A percentile compares a stretch with the other conserved stretches of the same genome.
phyloP scores from a whole-genome alignment of 768 basidiomycete species.

The Plicaturopsis crispa region DNA sequence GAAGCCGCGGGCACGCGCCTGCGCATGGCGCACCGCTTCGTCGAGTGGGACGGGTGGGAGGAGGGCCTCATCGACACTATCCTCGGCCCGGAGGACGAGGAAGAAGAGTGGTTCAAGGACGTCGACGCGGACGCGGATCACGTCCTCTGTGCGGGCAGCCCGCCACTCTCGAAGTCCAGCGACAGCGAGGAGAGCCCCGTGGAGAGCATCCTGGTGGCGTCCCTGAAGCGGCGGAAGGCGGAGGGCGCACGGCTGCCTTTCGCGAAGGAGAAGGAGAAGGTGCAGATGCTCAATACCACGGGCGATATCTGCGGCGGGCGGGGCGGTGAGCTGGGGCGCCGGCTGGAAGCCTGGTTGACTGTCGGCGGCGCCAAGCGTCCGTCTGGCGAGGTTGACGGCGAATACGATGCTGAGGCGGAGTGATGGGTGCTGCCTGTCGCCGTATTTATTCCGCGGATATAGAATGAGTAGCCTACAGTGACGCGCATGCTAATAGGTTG shows the following conservation, averaged over 20 bases:
- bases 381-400: constrained; percentile 11
- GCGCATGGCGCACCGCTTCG: constrained; percentile 72
- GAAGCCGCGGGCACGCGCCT: constrained; percentile 59
- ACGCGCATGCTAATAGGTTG: too few relatives aligned
- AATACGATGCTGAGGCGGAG: constrained; percentile 17
- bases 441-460: not conserved
- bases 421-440: constrained; percentile 1
- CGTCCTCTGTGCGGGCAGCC: not conserved
- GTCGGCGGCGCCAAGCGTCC: constrained; percentile 20
- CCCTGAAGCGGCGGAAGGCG: constrained; percentile 24
- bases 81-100: constrained; percentile 62
- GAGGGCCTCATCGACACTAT: constrained; percentile 75
- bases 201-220: constrained; percentile 15
- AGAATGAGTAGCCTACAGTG: too few relatives aligned
- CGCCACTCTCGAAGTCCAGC: not conserved
- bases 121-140: constrained; percentile 12
- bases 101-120: constrained; percentile 64
- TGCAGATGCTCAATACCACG: constrained; percentile 61
- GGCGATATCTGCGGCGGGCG: constrained; percentile 77
- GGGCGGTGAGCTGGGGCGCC: constrained; percentile 68
- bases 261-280: constrained; percentile 55
- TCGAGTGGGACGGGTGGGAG: constrained; percentile 91
- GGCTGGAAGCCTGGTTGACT: constrained; percentile 70
- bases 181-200: constrained; percentile 4
- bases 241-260: constrained; percentile 44